Evolutionary conservation across 345 rosid genomes (phyloP).

Genomic region (Euphorbia pulcherrima): DNA sequence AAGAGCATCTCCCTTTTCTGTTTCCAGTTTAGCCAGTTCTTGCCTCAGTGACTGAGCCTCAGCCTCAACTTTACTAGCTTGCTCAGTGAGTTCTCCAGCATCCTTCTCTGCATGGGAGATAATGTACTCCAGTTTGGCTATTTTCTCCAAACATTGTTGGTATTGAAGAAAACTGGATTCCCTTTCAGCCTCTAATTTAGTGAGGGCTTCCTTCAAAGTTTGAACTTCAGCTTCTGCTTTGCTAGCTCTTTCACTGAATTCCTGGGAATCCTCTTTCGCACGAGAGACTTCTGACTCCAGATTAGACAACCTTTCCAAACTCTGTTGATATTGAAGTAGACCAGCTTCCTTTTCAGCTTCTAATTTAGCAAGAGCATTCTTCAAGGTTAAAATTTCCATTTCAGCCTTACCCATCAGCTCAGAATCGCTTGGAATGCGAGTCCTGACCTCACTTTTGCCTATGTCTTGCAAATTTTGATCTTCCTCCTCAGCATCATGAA

Average conservation of each 20-base stretch:
- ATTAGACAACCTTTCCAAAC: constrained; percentile 63
- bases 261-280: constrained; percentile 63
- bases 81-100: constrained; percentile 57
- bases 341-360: constrained; percentile 89
- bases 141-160: constrained; percentile 68
- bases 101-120: constrained; percentile 50
- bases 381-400: constrained; percentile 63
- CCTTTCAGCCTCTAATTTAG: constrained; percentile 57
- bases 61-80: constrained; percentile 57
- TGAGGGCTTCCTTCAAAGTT: constrained; percentile 57
- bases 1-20: constrained; percentile 64
- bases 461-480: constrained; percentile 25
- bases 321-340: constrained; percentile 60
- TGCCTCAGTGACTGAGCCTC: constrained; percentile 52
- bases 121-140: constrained; percentile 50
- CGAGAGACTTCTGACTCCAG: constrained; percentile 67
- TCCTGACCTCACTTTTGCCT: constrained; percentile 35
- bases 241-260: constrained; percentile 57
- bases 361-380: constrained; percentile 71
- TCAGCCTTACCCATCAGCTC: constrained; percentile 66
- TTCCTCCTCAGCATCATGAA: constrained; percentile 52
- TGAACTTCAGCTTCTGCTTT: constrained; percentile 76
- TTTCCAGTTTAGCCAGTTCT: constrained; percentile 51
- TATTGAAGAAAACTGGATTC: constrained; percentile 57
- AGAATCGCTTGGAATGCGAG: constrained; percentile 45